Base-by-base conservation (phyloP, 257 asterid species). In the Solanum pimpinellifolium region DNA sequence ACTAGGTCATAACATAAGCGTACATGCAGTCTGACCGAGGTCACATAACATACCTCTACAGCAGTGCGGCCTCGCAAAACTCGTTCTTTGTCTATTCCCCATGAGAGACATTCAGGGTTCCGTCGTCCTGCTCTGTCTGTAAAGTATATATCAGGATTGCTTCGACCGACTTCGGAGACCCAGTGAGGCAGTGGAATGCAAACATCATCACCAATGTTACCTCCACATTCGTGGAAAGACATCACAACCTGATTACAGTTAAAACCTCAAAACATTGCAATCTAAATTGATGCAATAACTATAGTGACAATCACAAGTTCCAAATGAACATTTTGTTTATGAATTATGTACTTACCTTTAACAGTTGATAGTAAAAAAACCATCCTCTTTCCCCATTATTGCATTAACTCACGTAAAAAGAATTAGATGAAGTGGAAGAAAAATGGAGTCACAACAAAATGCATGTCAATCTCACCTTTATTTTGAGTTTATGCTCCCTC, bases 61-160 rank as follows among this genome's bases (percentile, higher is more conserved):
- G 95, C 98, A 60, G 98, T 96, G 47, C 99, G 97, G 52, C 99
- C 98, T 92, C 95, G 92, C 89, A 96, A 90, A 88, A 96, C 95
- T 80, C 99, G 92, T 90, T 95, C 98, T 90, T 92, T 96, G 91
- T 96, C 99, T 86, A 95, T 89, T 70, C 99, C 99, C 99, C 99
- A 96, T 39, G 99, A 95, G 59, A 96, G 90, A 91, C 98, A 96
- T 87, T 96, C 99, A 35, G 97, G 95, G 87, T 95, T 91, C 80
- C 97, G 93, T 93, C 96, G 93, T 84, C 98, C 99, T 78, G 92
- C 92, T 92, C 92, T 91, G 84, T 96, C 99, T 11, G 98, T 94
- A 94, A 96, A 96, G 91, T 91, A 95, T 87, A 96, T 95, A 87
- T 96, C 98, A 33, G 98, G 99, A 89, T 94, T 95, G 93, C 91